Conservation (phyloP, 768 basidiomycete species). For the Lactifluus pinguis region DNA sequence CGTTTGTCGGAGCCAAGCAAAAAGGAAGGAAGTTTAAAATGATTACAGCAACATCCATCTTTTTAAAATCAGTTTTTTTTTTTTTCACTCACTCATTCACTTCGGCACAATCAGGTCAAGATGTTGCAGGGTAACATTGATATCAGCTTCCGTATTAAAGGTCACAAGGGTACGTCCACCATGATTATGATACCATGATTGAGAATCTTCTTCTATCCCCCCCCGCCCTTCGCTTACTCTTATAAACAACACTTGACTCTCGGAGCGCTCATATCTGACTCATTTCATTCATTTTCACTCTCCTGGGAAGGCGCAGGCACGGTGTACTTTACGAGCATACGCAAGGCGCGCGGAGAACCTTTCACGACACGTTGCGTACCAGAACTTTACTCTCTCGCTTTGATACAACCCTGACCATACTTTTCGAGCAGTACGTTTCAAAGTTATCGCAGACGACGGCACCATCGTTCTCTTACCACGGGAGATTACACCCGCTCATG, state of each 20-base stretch:
- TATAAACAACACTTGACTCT: not conserved
- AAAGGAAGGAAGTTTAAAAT: not conserved
- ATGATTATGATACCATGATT: too few species aligned
- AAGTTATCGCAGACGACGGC: constrained; percentile 9
- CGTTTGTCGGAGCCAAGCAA: not conserved
- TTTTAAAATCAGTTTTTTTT: not conserved
- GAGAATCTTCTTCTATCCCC: too few species aligned
- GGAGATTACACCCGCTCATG: not conserved
- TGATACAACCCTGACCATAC: not conserved
- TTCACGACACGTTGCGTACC: constrained; percentile 31
- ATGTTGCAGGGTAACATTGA: constrained; percentile 71
- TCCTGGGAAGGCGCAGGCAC: constrained; percentile 52
- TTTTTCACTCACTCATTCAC: not conserved
- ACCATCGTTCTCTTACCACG: constrained; percentile 4
- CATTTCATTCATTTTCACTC: not conserved
- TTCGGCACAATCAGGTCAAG: constrained; percentile 41
- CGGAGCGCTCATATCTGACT: not conserved
- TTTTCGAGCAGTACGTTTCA: constrained; percentile 10
- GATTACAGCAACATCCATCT: not conserved
- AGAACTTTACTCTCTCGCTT: not conserved
- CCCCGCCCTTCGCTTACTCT: not conserved
- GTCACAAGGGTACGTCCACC: constrained; percentile 46
- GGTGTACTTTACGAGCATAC: constrained; percentile 75
- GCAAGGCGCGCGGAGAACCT: constrained; percentile 23
- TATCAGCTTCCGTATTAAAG: constrained; percentile 66